Evolutionary conservation across 441 rosid species (phyloP).

Genomic region (Mallotus repandus): DNA sequence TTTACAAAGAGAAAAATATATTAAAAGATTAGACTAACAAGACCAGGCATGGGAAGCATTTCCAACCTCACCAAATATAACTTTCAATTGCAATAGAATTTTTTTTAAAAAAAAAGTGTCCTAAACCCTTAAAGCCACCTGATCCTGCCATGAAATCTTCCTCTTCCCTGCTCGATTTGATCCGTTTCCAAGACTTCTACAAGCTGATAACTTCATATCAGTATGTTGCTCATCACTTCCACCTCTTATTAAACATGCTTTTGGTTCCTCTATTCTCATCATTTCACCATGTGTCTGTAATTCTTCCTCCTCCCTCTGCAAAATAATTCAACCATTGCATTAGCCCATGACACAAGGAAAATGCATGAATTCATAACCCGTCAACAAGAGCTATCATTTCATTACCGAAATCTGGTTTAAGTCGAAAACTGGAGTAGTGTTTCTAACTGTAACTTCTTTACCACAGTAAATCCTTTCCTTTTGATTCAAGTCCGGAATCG

Average conservation of each 20-base stretch:
- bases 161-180: slow-evolving; percentile 65
- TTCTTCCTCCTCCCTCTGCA: slow-evolving; percentile 85
- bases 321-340: slow-evolving; percentile 1
- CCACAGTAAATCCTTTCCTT: slow-evolving; percentile 48
- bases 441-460: slow-evolving; percentile 38
- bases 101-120: background rate
- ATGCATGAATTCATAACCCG: background rate
- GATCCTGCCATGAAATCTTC: slow-evolving; percentile 95
- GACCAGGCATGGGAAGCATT: slow-evolving; percentile 17
- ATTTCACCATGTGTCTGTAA: slow-evolving; percentile 36
- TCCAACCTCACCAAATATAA: slow-evolving; percentile 23
- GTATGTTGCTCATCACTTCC: slow-evolving; percentile 48
- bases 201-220: slow-evolving; percentile 52
- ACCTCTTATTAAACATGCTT: slow-evolving; percentile 33
- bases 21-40: background rate
- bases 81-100: slow-evolving; percentile 14
- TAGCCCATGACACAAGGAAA: slow-evolving; percentile 17
- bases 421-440: slow-evolving; percentile 56
- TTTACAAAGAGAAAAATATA: slow-evolving; percentile 27
- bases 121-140: slow-evolving; percentile 78
- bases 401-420: slow-evolving; percentile 85
- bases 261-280: slow-evolving; percentile 42
- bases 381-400: slow-evolving; percentile 1
- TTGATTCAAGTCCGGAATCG: slow-evolving; percentile 50
- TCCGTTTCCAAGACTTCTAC: slow-evolving; percentile 58